phyloP scores from a whole-genome alignment of 2,329 filamentous ascomycete species.

The Mycosphaerella sp. region DNA sequence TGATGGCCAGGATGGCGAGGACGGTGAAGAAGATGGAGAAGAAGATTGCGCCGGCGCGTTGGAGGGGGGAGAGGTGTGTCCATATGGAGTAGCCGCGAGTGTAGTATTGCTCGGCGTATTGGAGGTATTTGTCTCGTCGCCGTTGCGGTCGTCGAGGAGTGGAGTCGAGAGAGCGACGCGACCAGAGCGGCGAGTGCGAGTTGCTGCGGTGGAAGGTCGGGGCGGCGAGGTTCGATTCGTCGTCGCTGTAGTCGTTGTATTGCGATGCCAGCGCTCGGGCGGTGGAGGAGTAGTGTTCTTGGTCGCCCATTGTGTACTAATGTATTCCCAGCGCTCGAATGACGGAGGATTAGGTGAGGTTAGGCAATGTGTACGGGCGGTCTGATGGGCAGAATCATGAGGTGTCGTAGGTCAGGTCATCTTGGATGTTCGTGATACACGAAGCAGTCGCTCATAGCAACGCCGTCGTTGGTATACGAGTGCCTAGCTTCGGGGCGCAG shows the following conservation, averaged over 20 bases:
- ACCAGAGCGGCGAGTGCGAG: constrained; percentile 17
- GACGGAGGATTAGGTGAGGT: no score
- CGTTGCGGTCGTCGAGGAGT: constrained; percentile 30
- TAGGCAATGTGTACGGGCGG: no score
- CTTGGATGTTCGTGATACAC: no score
- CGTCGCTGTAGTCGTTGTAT: constrained; percentile 24
- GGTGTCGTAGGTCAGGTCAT: no score
- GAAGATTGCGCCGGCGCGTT: constrained; percentile 54
- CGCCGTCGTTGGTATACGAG: no score
- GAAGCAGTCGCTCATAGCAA: no score
- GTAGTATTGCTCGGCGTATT: constrained; percentile 41
- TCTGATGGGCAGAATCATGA: no score
- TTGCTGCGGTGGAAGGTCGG: constrained; percentile 36
- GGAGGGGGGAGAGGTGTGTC: constrained; percentile 51
- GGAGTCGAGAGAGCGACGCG: constrained; percentile 14
- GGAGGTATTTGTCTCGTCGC: constrained; percentile 34
- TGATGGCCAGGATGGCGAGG: constrained; percentile 60
- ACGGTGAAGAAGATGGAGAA: constrained; percentile 47
- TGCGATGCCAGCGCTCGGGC: constrained; percentile 50
- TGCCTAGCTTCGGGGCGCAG: no score
- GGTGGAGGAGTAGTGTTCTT: constrained; percentile 44
- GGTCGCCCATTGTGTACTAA: constrained; percentile 13
- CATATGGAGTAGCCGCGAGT: constrained; percentile 46
- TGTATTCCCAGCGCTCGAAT: no score
- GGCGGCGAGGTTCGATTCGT: constrained; percentile 32